A percentile compares a stretch with the other conserved stretches of the same genome.
Conservation (phyloP, 768 basidiomycete species). For the Tremella yokohamensis region DNA sequence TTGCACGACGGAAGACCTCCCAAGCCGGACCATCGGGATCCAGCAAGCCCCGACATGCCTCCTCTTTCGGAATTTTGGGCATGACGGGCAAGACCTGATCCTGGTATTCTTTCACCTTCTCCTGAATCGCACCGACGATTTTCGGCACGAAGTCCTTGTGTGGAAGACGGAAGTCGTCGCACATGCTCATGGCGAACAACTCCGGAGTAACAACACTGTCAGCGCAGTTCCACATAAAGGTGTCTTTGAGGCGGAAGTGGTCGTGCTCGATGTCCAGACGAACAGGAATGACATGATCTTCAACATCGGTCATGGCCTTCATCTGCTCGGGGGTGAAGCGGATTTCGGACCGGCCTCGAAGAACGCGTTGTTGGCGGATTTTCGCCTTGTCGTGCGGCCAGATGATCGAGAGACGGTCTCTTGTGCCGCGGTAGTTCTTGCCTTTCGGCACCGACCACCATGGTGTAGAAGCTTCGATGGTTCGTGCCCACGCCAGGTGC, state of each 20-base stretch:
- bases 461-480: constrained; percentile 57
- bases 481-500: constrained; percentile 61
- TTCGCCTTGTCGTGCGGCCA: constrained; percentile 56
- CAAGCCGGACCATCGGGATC: constrained; percentile 56
- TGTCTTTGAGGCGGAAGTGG: constrained; percentile 87
- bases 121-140: constrained; percentile 62
- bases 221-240: constrained; percentile 94
- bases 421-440: constrained; percentile 51
- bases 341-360: constrained; percentile 60
- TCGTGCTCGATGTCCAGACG: constrained; percentile 96
- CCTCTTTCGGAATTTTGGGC: constrained; percentile 40
- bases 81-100: constrained; percentile 38
- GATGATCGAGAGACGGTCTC: constrained; percentile 56
- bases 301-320: constrained; percentile 46
- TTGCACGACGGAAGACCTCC: constrained; percentile 24
- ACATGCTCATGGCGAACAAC: constrained; percentile 78
- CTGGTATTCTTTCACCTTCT: constrained; percentile 65
- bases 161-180: constrained; percentile 83
- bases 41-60: constrained; percentile 62
- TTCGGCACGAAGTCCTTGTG: constrained; percentile 66
- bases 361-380: constrained; percentile 54
- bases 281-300: constrained; percentile 84
- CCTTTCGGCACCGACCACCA: constrained; percentile 53
- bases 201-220: constrained; percentile 88
- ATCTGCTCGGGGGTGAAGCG: constrained; percentile 55